Conservation (phyloP, 2,329 filamentous ascomycete genomes). For the Arachnomyces sp. region DNA sequence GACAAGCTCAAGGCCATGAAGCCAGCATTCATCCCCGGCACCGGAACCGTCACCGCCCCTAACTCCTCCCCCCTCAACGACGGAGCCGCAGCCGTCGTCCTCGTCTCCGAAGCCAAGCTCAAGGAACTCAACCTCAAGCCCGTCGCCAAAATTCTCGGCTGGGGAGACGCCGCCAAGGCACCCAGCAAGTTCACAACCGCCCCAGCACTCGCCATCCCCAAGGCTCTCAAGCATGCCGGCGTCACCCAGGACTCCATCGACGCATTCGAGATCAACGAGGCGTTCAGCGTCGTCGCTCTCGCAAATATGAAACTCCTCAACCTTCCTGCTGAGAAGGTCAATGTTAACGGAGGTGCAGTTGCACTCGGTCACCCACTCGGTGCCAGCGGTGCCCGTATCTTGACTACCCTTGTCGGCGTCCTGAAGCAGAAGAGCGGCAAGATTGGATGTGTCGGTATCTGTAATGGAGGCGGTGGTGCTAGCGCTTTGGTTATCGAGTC, state of each 20-base stretch:
- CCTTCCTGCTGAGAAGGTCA: constrained; percentile 77
- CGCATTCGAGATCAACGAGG: constrained; percentile 98
- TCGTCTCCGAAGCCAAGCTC: constrained; percentile 89
- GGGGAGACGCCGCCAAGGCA: constrained; percentile 87
- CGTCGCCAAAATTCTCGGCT: constrained; percentile 92
- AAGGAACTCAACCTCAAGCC: constrained; percentile 88
- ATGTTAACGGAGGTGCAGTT: constrained; percentile 89
- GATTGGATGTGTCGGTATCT: constrained; percentile 90
- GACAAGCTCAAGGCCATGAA: constrained; percentile 80
- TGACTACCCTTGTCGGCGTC: constrained; percentile 82
- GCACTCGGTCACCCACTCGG: constrained; percentile 93
- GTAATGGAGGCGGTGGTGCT: constrained; percentile 94
- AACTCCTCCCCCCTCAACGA: constrained; percentile 97
- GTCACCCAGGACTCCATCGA: constrained; percentile 71
- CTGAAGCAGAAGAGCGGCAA: constrained; percentile 85
- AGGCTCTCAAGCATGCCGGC: constrained; percentile 91
- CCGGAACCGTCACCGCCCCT: constrained; percentile 84
- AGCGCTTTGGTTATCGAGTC: constrained; percentile 85
- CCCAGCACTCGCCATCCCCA: constrained; percentile 88
- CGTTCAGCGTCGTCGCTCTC: constrained; percentile 91
- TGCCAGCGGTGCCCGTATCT: constrained; percentile 86
- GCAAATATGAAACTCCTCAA: constrained; percentile 91
- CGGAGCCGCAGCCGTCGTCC: constrained; percentile 82
- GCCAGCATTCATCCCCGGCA: constrained; percentile 67
- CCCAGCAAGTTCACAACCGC: constrained; percentile 95